Conservation (phyloP, 495 filamentous ascomycete genomes). For the Xylaria acuta region DNA sequence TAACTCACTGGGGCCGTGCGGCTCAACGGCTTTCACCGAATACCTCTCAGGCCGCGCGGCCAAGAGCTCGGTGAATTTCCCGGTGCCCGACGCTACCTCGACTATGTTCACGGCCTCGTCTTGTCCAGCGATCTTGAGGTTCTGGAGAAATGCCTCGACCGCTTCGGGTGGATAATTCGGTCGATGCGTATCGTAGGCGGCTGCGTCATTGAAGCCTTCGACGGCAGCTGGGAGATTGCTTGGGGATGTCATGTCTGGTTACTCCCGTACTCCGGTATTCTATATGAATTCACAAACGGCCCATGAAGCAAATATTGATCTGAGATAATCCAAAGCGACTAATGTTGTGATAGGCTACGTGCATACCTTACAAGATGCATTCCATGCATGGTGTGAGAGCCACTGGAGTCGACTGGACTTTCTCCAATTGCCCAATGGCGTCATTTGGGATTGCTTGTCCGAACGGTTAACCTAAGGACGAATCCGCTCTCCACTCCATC, state of each 20-base stretch:
- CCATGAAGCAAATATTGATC: not conserved
- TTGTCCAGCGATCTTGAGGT: slow-evolving; percentile 51
- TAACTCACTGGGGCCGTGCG: slow-evolving; percentile 63
- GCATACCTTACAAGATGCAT: not conserved
- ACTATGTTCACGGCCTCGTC: slow-evolving; percentile 53
- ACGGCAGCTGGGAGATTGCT: slow-evolving; percentile 38
- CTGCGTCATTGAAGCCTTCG: slow-evolving; percentile 63
- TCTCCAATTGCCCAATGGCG: slow-evolving; percentile 9
- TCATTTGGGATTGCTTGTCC: slow-evolving; percentile 3
- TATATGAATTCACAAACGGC: not conserved
- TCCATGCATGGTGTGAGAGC: not conserved
- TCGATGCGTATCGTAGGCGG: slow-evolving; percentile 67
- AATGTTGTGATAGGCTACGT: slow-evolving; percentile 1
- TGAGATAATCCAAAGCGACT: not conserved
- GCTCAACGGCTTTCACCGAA: slow-evolving; percentile 66
- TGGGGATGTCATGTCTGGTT: slow-evolving; percentile 31
- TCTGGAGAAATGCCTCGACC: slow-evolving; percentile 58
- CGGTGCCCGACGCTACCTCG: slow-evolving; percentile 70
- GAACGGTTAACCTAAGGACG: not conserved
- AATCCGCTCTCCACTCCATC: slow-evolving; percentile 2
- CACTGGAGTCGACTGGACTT: not conserved
- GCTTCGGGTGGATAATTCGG: slow-evolving; percentile 65
- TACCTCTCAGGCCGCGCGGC: slow-evolving; percentile 58
- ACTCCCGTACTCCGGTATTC: not conserved
- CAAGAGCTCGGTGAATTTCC: slow-evolving; percentile 69